Base-by-base conservation (phyloP, 371 early-diverging fungal species). In the Nosema muscidifuracis region DNA sequence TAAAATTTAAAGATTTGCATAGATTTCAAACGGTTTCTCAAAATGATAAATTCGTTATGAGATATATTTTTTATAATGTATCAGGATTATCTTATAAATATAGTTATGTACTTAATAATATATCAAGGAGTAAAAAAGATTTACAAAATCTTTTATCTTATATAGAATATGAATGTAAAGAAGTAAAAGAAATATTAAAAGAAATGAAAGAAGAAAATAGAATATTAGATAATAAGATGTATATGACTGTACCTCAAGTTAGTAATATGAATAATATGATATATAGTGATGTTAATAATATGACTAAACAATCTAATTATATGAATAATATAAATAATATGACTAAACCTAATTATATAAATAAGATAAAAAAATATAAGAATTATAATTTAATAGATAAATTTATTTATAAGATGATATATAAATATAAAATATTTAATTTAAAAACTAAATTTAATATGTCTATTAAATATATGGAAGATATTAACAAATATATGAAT, bases 241-340 rank as follows among this genome's bases (percentile, higher is more conserved):
- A 43, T 53, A 62, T 71, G 24, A 62, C 53, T 51, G 64, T 71
- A 33, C 71, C 71, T 4, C 71, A 71, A 56, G 33, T 71, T 16
- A 60, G 44, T 51, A n/a, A n/a, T n/a, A n/a, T n/a, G n/a, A n/a
- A n/a, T n/a, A n/a, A n/a, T n/a, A n/a, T n/a, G n/a, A n/a, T n/a
- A n/a, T n/a, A n/a, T n/a, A n/a, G n/a, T n/a, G n/a, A n/a, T n/a
- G 53, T 55, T 15, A 61, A 71, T 34, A 30, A 44, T 18, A n/a
- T n/a, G n/a, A n/a, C n/a, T n/a, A n/a, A n/a, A n/a, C n/a, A n/a
- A n/a, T n/a, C n/a, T n/a, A n/a, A n/a, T n/a, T n/a, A n/a, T n/a
- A n/a, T n/a, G n/a, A n/a, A n/a, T n/a, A n/a, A n/a, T n/a, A n/a
- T n/a, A n/a, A n/a, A n/a, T n/a, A n/a, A n/a, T n/a, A n/a, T n/a